These are phyloP conservation scores for Astrothelium subdiscretum DNA, from an alignment of 495 filamentous ascomycete genomes.

Conservation along the genomic window DNA sequence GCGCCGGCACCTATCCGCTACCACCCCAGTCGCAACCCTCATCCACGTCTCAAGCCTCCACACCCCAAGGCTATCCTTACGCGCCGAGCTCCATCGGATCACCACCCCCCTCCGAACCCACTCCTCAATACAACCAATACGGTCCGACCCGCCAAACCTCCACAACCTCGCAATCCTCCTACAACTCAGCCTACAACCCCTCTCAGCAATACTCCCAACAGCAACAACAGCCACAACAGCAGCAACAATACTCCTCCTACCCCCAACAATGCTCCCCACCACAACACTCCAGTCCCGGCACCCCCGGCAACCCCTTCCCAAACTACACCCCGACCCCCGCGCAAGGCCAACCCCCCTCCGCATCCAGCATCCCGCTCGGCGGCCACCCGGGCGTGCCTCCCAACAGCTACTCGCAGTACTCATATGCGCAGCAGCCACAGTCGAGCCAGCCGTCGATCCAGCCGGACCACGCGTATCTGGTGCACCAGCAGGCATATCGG, in stretches of 20 bases:
- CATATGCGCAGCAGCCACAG: conserved; percentile 10
- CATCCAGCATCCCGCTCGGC: conserved; percentile 14
- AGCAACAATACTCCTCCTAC: conserved; percentile 9
- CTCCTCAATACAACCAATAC: conserved; percentile 2
- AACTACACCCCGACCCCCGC: conserved; percentile 6
- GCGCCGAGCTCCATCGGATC: not conserved
- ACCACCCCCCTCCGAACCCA: conserved; percentile 2
- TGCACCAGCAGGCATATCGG: conserved; percentile 68
- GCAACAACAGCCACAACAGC: conserved; percentile 19
- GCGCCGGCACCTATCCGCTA: conserved; percentile 19
- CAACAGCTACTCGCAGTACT: conserved; percentile 21
- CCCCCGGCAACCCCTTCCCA: conserved; percentile 10
- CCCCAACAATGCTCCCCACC: conserved; percentile 9
- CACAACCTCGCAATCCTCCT: conserved; percentile 8
- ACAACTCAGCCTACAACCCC: conserved; percentile 6
- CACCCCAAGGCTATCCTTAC: conserved; percentile 6
- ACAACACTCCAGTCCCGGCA: conserved; percentile 13
- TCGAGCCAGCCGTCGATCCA: conserved; percentile 12
- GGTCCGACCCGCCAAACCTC: not conserved
- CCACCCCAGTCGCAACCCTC: conserved; percentile 12
- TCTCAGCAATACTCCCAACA: conserved; percentile 16
- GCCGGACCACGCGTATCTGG: conserved; percentile 42
- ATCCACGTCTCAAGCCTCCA: conserved; percentile 3
- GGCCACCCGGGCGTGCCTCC: conserved; percentile 17
- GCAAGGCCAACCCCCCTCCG: conserved; percentile 21